Conservation (phyloP, 176 grass and related monocot species). For the Lolium multiflorum region DNA sequence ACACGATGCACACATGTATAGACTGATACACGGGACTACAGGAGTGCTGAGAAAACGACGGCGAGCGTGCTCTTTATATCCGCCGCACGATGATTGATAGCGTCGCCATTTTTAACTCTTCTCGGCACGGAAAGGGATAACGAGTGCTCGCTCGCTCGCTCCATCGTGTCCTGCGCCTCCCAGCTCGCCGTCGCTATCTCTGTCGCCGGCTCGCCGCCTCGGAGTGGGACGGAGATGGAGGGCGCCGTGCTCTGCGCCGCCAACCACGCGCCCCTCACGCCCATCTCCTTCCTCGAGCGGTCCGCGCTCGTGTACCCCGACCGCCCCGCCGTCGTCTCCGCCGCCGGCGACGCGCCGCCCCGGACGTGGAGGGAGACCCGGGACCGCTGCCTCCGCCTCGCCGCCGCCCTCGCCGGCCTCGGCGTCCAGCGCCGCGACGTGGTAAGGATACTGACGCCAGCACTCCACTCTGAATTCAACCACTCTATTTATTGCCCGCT, state of each 20-base stretch:
- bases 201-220: neutral
- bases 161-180: neutral
- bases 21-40: too few relatives aligned
- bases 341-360: conserved; percentile 21
- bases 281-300: conserved; percentile 83
- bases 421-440: conserved; percentile 65
- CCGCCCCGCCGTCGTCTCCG: conserved; percentile 44
- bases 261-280: conserved; percentile 89
- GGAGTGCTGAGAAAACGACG: too few relatives aligned
- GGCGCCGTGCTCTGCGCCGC: conserved; percentile 66
- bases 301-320: conserved; percentile 73
- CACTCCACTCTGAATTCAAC: too few relatives aligned
- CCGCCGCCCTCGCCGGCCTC: conserved; percentile 63
- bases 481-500: neutral
- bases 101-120: too few relatives aligned
- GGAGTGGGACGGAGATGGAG: conserved; percentile 53
- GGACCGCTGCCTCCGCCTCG: conserved; percentile 77
- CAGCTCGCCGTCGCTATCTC: neutral
- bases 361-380: conserved; percentile 73
- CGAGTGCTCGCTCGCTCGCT: neutral
- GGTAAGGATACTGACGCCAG: conserved; percentile 13
- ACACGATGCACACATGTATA: too few relatives aligned
- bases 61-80: too few relatives aligned
- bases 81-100: too few relatives aligned
- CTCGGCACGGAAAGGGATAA: too few relatives aligned